phyloP scores from a whole-genome alignment of 116 monocot species.

The Trichopus zeylanicus region DNA sequence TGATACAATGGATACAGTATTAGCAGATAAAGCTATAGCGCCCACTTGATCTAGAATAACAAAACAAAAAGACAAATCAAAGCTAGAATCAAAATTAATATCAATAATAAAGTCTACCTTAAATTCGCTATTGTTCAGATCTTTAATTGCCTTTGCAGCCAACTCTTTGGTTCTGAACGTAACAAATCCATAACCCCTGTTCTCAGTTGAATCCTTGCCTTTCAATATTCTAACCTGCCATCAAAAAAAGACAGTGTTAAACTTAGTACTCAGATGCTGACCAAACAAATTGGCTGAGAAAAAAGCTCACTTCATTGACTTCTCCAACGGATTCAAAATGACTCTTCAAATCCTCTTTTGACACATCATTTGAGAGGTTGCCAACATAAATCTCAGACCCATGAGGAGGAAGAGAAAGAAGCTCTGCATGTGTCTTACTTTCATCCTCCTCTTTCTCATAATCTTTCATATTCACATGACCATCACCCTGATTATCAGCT shows the following conservation, averaged over 20 bases:
- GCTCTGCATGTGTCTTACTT: conserved; percentile 39
- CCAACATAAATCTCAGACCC: conserved; percentile 88
- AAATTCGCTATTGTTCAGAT: conserved; percentile 55
- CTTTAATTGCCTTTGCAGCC: conserved; percentile 53
- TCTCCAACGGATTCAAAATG: conserved; percentile 74
- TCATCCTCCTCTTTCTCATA: conserved; percentile 28
- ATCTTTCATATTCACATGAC: conserved; percentile 13
- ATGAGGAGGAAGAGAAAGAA: conserved; percentile 78
- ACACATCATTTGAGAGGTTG: conserved; percentile 42
- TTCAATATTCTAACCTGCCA: conserved; percentile 79
- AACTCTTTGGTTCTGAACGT: conserved; percentile 60
- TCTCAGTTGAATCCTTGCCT: conserved; percentile 62
- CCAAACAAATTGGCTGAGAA: not conserved
- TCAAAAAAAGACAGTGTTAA: not conserved
- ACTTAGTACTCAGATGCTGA: not conserved
- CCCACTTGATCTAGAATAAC: no score
- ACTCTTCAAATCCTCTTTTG: conserved; percentile 41
- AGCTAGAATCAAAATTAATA: not conserved
- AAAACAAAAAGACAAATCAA: not conserved
- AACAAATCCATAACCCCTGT: conserved; percentile 75
- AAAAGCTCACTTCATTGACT: conserved; percentile 48
- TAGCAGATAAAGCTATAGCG: no score
- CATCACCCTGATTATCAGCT: not conserved
- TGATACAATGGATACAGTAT: no score
- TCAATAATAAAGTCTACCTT: conserved; percentile 26